Conservation (phyloP, 192 early-diverging fungal genomes). For the Geosiphon pyriformis region DNA sequence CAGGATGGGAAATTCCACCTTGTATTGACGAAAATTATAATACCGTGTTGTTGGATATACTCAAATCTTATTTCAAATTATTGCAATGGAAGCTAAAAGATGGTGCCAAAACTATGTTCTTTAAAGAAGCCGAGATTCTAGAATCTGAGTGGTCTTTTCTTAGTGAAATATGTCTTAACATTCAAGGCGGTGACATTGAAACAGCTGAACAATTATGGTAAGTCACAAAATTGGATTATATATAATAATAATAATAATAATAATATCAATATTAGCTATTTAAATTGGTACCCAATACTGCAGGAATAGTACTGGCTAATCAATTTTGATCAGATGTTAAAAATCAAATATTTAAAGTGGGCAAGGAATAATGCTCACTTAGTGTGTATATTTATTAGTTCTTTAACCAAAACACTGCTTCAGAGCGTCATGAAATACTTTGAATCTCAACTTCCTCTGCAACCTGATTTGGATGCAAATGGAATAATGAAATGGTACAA, state of each 20-base stretch:
- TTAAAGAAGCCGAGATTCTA: conserved; percentile 73
- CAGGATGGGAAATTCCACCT: conserved; percentile 65
- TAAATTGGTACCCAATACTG: no score
- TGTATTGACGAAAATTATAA: conserved; percentile 66
- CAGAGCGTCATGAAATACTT: conserved; percentile 45
- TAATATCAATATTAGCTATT: no score
- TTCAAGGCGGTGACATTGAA: conserved; percentile 70
- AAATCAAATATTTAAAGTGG: no score
- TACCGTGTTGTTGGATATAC: conserved; percentile 58
- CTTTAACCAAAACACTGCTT: conserved; percentile 43
- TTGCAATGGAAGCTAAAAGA: conserved; percentile 65
- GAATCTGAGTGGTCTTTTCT: conserved; percentile 83
- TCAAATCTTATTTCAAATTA: conserved; percentile 74
- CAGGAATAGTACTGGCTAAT: no score
- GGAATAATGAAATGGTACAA: conserved; percentile 55
- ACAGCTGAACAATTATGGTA: conserved; percentile 74
- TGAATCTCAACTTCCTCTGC: conserved; percentile 35
- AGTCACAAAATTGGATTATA: no score
- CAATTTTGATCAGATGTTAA: no score
- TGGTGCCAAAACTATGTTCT: conserved; percentile 48
- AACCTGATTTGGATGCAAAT: conserved; percentile 27
- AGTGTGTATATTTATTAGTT: conserved; percentile 43
- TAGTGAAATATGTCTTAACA: conserved; percentile 57
- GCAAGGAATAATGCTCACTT: conserved; percentile 40
- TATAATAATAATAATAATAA: no score